phyloP scores from a whole-genome alignment of 2,329 filamentous ascomycete genomes.

The Blastomyces emzantsi region DNA sequence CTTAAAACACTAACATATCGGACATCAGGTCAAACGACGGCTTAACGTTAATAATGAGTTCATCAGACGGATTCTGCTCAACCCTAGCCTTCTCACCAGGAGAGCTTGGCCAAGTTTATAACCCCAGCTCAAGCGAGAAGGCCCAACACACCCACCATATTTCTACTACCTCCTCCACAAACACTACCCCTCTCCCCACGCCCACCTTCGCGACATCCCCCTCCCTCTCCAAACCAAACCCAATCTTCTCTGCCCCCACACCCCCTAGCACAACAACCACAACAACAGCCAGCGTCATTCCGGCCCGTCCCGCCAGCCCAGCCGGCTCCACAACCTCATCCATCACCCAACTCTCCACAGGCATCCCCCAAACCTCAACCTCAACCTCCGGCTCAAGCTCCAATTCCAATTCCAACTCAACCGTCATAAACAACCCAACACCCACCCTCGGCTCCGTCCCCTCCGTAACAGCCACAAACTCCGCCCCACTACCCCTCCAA shows the following conservation, averaged over 20 bases:
- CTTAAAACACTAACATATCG: constrained; percentile 21
- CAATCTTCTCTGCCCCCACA: constrained; percentile 46
- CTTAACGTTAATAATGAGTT: constrained; percentile 80
- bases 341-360: constrained; percentile 8
- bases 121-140: constrained; percentile 36
- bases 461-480: constrained; percentile 63
- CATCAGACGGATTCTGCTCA: constrained; percentile 96
- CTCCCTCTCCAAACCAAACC: constrained; percentile 47
- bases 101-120: constrained; percentile 76
- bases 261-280: constrained; percentile 44
- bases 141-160: constrained; percentile 29
- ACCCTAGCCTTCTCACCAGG: constrained; percentile 73
- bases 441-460: constrained; percentile 71
- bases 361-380: constrained; percentile 9
- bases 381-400: constrained; percentile 10
- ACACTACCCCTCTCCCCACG: constrained; percentile 59
- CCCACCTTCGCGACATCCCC: constrained; percentile 54
- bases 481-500: constrained; percentile 33
- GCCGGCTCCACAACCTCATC: constrained; percentile 75
- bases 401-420: constrained; percentile 9
- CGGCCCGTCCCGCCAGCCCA: constrained; percentile 61
- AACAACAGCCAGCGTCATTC: constrained; percentile 15
- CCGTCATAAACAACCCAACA: constrained; percentile 60
- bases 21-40: constrained; percentile 61
- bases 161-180: constrained; percentile 42